These are phyloP conservation scores for Nitzschia inconspicua DNA, from an alignment of 108 stramenopile genomes.

Conservation along the genomic window DNA sequence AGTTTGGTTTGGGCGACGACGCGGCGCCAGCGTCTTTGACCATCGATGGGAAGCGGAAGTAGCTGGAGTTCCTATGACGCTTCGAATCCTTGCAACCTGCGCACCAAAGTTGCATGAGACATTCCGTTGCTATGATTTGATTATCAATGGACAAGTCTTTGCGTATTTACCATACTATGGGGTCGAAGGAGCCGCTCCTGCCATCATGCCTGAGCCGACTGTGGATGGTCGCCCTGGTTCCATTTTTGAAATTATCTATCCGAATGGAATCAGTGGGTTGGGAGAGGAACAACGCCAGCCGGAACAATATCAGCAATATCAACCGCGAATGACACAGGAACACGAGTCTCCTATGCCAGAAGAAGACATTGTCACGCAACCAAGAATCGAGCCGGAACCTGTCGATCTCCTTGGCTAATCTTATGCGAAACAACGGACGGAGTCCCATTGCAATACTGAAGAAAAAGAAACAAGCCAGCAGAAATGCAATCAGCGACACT, in stretches of 20 bases:
- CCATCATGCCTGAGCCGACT: background rate
- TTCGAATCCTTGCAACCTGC: constrained; percentile 10
- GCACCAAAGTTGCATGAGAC: background rate
- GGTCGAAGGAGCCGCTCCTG: background rate
- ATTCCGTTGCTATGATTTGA: constrained; percentile 10
- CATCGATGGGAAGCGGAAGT: no score
- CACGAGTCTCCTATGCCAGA: no score
- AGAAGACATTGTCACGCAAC: no score
- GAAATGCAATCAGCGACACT: no score
- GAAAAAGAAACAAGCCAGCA: no score
- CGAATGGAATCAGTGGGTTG: constrained; percentile 3
- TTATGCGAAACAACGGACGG: no score
- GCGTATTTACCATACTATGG: background rate
- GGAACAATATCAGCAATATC: background rate
- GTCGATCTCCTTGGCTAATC: no score
- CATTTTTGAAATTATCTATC: constrained; percentile 18
- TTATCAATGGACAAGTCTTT: constrained; percentile 25
- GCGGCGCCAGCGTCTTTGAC: constrained; percentile 11
- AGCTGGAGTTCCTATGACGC: no score
- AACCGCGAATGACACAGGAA: no score
- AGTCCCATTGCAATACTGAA: no score
- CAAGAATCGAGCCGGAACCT: no score
- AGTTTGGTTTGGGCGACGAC: constrained; percentile 17
- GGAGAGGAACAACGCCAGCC: background rate
- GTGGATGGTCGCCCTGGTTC: background rate